Evolutionary conservation across 176 grass and related monocot genomes (phyloP).

Genomic region (Zoysia pacifica): DNA sequence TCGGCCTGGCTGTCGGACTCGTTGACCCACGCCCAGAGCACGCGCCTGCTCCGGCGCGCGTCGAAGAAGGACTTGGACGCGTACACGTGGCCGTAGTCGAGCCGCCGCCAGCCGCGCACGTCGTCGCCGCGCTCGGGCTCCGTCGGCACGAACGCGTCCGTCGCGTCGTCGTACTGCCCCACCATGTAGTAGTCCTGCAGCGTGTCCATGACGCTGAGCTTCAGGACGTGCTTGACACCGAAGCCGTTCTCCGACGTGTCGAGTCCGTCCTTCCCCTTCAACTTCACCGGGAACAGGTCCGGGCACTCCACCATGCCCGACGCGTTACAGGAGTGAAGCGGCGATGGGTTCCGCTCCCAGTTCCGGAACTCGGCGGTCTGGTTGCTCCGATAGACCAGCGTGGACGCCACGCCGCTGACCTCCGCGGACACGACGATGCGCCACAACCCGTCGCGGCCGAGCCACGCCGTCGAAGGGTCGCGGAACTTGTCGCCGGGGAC

Average conservation of each 20-base stretch:
- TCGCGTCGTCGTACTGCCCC: conserved; percentile 56
- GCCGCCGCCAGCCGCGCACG: conserved; percentile 48
- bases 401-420: conserved; percentile 37
- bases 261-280: conserved; percentile 30
- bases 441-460: conserved; percentile 63
- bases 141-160: conserved; percentile 55
- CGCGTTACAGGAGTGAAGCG: conserved; percentile 44
- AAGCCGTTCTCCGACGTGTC: conserved; percentile 42
- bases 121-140: conserved; percentile 45
- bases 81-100: conserved; percentile 77
- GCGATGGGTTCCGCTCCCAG: conserved; percentile 50
- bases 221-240: conserved; percentile 58
- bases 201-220: conserved; percentile 58
- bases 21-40: conserved; percentile 71
- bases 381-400: conserved; percentile 59
- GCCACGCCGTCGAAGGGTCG: conserved; percentile 72
- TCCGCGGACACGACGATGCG: conserved; percentile 45
- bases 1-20: conserved; percentile 64
- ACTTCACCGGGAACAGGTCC: conserved; percentile 69
- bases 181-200: conserved; percentile 74
- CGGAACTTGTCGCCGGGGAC: conserved; percentile 50
- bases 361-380: conserved; percentile 55
- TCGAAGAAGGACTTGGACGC: conserved; percentile 92
- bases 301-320: conserved; percentile 70
- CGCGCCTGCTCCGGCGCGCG: conserved; percentile 43